Conservation (phyloP, 2,329 filamentous ascomycete species). For the Chrysosporium queenslandicum region DNA sequence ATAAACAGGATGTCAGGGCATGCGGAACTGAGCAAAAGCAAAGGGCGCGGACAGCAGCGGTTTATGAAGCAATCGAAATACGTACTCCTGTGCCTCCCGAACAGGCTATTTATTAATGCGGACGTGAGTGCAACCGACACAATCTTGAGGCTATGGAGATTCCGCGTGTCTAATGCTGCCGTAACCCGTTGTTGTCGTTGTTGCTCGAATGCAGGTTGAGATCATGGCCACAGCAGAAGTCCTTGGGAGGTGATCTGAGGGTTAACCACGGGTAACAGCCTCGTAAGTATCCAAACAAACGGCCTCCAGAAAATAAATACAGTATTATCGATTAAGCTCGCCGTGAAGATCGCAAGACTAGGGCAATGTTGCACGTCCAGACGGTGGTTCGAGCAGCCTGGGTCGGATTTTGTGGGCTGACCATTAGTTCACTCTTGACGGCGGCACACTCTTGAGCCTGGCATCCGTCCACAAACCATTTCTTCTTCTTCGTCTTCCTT, state of each 20-base stretch:
- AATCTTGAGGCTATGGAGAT: constrained; percentile 4
- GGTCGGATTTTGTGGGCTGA: not conserved
- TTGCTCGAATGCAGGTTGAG: not conserved
- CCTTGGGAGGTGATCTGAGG: constrained; percentile 3
- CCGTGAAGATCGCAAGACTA: not conserved
- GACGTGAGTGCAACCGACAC: not conserved
- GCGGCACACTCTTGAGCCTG: not conserved
- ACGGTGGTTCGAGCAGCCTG: not conserved
- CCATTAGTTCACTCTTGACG: not conserved
- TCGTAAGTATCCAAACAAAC: constrained; percentile 6
- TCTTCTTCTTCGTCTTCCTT: not conserved
- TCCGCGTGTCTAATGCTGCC: constrained; percentile 9
- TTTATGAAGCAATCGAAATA: constrained; percentile 1
- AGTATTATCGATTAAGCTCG: constrained; percentile 3
- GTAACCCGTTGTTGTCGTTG: constrained; percentile 8
- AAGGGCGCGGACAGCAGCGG: not conserved
- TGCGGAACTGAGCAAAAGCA: not conserved
- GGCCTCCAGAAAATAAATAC: constrained; percentile 1
- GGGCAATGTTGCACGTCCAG: not conserved
- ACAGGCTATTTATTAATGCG: not conserved
- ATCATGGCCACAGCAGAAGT: constrained; percentile 5
- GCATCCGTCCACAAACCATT: not conserved
- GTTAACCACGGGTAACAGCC: constrained; percentile 7
- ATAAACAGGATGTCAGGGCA: not conserved
- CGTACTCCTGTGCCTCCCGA: not conserved